Evolutionary conservation across 306 rosid genomes (phyloP).

Genomic region (Ormosia emarginata): DNA sequence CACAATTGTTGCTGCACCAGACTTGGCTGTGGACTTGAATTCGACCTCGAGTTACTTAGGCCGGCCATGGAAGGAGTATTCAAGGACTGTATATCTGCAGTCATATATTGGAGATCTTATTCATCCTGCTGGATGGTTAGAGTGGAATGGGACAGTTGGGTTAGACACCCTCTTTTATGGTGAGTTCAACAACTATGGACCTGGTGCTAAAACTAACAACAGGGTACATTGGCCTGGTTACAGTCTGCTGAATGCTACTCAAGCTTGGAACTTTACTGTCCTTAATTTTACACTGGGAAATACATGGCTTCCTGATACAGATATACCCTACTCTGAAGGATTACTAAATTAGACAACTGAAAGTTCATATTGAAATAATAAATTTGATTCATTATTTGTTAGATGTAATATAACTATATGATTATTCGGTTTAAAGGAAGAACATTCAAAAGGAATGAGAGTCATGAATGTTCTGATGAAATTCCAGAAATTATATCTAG

Average conservation of each 20-base stretch:
- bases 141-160: conserved; percentile 68
- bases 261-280: conserved; percentile 71
- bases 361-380: not conserved
- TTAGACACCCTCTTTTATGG: conserved; percentile 68
- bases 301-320: conserved; percentile 72
- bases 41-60: conserved; percentile 43
- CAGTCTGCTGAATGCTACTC: conserved; percentile 47
- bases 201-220: conserved; percentile 53
- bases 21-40: conserved; percentile 34
- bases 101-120: conserved; percentile 64
- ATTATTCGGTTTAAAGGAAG: not conserved
- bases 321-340: conserved; percentile 61
- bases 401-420: conserved; percentile 7
- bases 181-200: conserved; percentile 63
- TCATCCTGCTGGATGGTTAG: conserved; percentile 63
- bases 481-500: not conserved
- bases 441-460: not conserved
- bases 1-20: conserved; percentile 57
- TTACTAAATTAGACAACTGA: conserved; percentile 20
- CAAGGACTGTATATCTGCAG: conserved; percentile 72
- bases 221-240: conserved; percentile 77
- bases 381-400: conserved; percentile 11
- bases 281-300: conserved; percentile 55
- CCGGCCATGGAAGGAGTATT: conserved; percentile 68
- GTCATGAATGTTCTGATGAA: conserved; percentile 2